Base-by-base conservation (phyloP, 2,329 filamentous ascomycete species). In the Pseudocercospora ulei region DNA sequence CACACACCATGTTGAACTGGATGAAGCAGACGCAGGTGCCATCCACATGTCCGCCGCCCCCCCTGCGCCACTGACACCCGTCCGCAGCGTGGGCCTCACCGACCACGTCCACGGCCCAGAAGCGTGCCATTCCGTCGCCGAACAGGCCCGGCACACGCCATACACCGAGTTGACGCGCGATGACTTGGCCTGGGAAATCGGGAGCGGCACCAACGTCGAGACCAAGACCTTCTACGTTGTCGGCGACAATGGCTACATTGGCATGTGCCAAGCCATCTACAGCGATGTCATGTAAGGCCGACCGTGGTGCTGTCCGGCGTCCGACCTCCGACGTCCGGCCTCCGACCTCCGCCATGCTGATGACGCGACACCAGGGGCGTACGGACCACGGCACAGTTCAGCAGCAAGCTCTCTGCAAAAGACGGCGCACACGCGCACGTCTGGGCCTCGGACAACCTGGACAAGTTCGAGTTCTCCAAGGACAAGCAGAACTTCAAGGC, bases 221-320 rank as follows among this genome's bases (percentile, higher is more conserved):
- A 95, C 85, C 18, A 82, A 95, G 68, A 86, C 75, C 47, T 98
- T 95, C 68, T 98, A 98, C 68, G 66, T 95, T 57, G 79, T 79
- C 64, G 71, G 80, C 39, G 82, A 94, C 47, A 76, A 69, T 44
- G 90, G 90, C 35, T 72, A 79, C 48, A 63, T 87, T 49, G 83
- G 73, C 37, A 75, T 94, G 63, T 76, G 76, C 44, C 90, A 98
- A 71, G 73, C 96, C 65, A 94, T 98, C 62, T 94, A 96, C 71
- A 96, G 83, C 70, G 95, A 94, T 65, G 82, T 98, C 61, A 81
- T 76, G 87, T 95, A 78, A 65, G 46, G 19, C 37, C 12, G 5
- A 38, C 17, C 8, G 11, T 7, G 5, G 5, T 11, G 9, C 5
- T 2, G n/a, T 12, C 2, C 30, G 6, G 16, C 3, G 9, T n/a